Conservation (phyloP, 1,284 basidiomycete genomes). For the Apiotrichum gracile region DNA sequence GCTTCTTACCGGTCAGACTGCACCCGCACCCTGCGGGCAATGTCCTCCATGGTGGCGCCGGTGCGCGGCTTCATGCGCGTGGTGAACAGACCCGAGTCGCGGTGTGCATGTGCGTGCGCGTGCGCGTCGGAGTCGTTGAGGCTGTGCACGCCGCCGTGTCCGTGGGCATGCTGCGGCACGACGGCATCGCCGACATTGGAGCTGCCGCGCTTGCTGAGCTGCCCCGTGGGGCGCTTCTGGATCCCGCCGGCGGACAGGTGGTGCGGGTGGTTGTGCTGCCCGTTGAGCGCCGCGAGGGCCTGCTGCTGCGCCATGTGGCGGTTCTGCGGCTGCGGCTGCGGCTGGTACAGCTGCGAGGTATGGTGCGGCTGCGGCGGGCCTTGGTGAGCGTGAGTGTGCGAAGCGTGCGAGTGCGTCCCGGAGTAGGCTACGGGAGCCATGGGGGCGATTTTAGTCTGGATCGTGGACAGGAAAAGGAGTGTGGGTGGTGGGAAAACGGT, state of each 20-base stretch:
- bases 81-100: not conserved
- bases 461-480: not conserved
- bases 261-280: not conserved
- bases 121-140: not conserved
- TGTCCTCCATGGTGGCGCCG: conserved; percentile 3
- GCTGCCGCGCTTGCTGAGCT: not conserved
- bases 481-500: too few relatives aligned
- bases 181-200: not conserved
- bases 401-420: not conserved
- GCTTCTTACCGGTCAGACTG: conserved; percentile 30
- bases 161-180: not conserved
- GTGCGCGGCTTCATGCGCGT: not conserved
- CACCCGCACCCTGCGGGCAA: conserved; percentile 20
- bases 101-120: not conserved
- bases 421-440: not conserved
- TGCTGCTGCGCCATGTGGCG: not conserved
- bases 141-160: not conserved
- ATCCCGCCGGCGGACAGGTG: not conserved
- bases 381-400: not conserved
- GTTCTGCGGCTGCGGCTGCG: not conserved
- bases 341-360: not conserved
- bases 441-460: not conserved
- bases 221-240: not conserved
- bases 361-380: not conserved
- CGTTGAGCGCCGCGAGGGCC: not conserved